Conservation (phyloP, 441 rosid species). For the Bocquillonia castaneifolia region DNA sequence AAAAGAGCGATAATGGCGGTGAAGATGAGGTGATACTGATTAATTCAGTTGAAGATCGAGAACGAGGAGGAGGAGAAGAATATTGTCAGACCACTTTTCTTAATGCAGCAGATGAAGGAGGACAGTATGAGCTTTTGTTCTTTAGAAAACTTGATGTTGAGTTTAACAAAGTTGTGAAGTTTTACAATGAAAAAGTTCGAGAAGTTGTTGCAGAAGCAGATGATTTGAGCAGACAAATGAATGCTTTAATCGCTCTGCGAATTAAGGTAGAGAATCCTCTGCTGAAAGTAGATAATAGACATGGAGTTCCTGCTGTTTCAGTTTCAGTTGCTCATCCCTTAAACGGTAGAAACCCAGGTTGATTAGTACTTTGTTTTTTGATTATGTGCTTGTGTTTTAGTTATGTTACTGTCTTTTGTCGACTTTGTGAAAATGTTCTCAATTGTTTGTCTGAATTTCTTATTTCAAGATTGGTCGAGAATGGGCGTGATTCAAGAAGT, state of each 20-base stretch:
- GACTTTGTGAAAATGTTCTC: neutral
- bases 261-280: conserved; percentile 54
- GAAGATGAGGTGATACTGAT: conserved; percentile 55
- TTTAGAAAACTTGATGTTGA: conserved; percentile 61
- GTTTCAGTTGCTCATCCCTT: conserved; percentile 27
- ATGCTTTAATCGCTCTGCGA: conserved; percentile 71
- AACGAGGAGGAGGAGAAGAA: conserved; percentile 20
- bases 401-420: neutral
- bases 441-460: neutral
- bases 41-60: conserved; percentile 25
- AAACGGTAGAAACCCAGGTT: conserved; percentile 27
- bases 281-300: conserved; percentile 16
- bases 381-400: neutral
- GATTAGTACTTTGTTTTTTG: no score
- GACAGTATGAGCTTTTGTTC: conserved; percentile 53
- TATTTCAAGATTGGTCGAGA: conserved; percentile 23
- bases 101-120: conserved; percentile 49
- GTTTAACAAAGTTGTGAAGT: conserved; percentile 59
- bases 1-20: conserved; percentile 16
- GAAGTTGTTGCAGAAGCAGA: conserved; percentile 56
- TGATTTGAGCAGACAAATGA: conserved; percentile 64
- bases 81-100: conserved; percentile 49
- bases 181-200: conserved; percentile 48
- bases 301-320: conserved; percentile 20
- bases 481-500: conserved; percentile 47